Conservation (phyloP, 202 grass and related monocot species). For the Panicum virgatum region DNA sequence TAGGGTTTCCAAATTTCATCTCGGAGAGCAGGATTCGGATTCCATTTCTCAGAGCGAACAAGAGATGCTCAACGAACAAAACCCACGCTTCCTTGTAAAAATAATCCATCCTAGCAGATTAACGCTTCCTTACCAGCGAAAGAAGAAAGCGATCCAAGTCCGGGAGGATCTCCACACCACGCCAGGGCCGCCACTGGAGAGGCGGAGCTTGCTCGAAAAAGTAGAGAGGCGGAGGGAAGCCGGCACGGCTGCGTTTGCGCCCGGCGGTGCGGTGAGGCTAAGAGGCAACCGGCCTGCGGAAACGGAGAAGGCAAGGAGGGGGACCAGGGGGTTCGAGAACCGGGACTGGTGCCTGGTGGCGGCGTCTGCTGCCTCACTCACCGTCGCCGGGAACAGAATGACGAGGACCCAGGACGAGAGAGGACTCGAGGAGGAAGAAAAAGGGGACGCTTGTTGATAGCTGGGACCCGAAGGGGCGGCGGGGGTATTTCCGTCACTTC, state of each 20-base stretch:
- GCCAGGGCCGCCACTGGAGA: neutral
- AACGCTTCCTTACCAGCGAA: slow-evolving; percentile 24
- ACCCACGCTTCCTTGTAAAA: neutral
- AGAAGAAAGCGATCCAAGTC: neutral
- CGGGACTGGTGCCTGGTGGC: neutral
- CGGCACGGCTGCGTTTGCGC: neutral
- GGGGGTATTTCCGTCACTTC: slow-evolving; percentile 10
- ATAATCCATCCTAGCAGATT: neutral
- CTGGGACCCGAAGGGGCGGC: no score
- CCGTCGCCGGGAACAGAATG: neutral
- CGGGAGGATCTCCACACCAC: neutral
- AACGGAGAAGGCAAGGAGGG: neutral
- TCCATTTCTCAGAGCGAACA: neutral
- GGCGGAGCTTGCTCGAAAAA: neutral
- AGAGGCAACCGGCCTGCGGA: neutral
- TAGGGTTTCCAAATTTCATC: slow-evolving; percentile 2
- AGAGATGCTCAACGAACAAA: neutral
- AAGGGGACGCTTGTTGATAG: neutral
- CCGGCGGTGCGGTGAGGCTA: neutral
- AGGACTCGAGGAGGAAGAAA: neutral
- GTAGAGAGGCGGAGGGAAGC: neutral
- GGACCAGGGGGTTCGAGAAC: neutral
- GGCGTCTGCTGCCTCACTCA: neutral
- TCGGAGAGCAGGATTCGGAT: neutral
- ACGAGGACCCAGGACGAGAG: neutral